These are phyloP conservation scores for Begonia loranthoides DNA, from an alignment of 306 rosid species.

Conservation along the genomic window DNA sequence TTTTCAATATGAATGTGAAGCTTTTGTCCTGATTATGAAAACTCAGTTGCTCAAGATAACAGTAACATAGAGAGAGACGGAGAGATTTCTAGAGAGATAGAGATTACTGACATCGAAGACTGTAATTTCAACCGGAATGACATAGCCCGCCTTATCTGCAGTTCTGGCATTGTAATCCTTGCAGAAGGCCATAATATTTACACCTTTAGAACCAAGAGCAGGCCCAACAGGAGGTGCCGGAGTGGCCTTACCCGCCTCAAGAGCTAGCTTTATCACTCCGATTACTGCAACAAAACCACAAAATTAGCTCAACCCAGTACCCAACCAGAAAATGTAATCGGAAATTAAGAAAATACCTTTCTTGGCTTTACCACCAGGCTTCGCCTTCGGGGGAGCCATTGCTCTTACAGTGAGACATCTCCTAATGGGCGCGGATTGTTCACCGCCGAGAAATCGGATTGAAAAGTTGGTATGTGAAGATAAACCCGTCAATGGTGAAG, in stretches of 20 bases:
- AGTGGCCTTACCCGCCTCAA: conserved; percentile 99
- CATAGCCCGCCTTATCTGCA: conserved; percentile 87
- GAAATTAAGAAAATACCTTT: conserved; percentile 37
- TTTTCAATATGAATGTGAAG: conserved; percentile 84
- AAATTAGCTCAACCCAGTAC: conserved; percentile 2
- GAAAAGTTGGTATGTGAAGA: conserved; percentile 25
- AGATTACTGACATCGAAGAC: conserved; percentile 69
- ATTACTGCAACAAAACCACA: conserved; percentile 33
- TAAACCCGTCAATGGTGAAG: conserved; percentile 21
- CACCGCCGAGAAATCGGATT: conserved; percentile 7
- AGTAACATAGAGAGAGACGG: no score
- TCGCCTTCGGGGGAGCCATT: conserved; percentile 96
- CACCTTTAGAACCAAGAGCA: conserved; percentile 96
- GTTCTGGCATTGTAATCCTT: conserved; percentile 96
- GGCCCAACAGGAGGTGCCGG: conserved; percentile 99
- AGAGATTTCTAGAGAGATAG: background rate
- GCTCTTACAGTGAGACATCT: conserved; percentile 51
- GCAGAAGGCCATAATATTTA: conserved; percentile 93
- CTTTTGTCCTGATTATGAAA: conserved; percentile 55
- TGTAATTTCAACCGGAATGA: conserved; percentile 94
- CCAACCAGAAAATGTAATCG: background rate
- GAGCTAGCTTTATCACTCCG: conserved; percentile 84
- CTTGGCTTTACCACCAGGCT: conserved; percentile 78
- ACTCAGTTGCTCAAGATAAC: no score
- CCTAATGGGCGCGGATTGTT: conserved; percentile 9